A percentile compares a stretch with the other conserved stretches of the same genome.
Conservation (phyloP, 768 basidiomycete genomes). For the Termitomyces sp. region DNA sequence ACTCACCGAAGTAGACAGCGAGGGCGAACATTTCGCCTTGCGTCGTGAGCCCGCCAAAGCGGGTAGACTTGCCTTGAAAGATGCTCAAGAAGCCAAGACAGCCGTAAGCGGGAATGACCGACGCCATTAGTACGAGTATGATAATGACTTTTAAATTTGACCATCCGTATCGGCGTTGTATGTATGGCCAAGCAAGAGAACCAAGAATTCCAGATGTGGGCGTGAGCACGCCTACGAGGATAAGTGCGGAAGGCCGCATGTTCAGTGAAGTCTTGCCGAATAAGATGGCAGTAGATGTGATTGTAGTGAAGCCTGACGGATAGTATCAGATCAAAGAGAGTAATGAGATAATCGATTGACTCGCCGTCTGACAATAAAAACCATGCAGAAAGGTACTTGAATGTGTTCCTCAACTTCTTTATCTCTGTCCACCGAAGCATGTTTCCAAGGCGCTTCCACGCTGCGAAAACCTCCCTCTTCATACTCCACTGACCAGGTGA, state of each 20-base stretch:
- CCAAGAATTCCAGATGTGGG: slow-evolving; percentile 79
- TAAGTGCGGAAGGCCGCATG: slow-evolving; percentile 75
- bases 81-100: slow-evolving; percentile 72
- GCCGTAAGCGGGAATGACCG: slow-evolving; percentile 74
- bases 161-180: slow-evolving; percentile 66
- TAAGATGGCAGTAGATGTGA: slow-evolving; percentile 87
- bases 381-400: slow-evolving; percentile 90
- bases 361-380: slow-evolving; percentile 89
- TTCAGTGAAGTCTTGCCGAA: slow-evolving; percentile 88
- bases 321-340: background rate
- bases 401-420: slow-evolving; percentile 74
- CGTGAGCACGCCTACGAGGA: slow-evolving; percentile 77
- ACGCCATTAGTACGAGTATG: slow-evolving; percentile 62
- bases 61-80: slow-evolving; percentile 37
- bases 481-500: slow-evolving; percentile 38
- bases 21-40: slow-evolving; percentile 83
- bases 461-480: slow-evolving; percentile 50
- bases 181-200: slow-evolving; percentile 73
- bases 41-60: slow-evolving; percentile 74
- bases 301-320: slow-evolving; percentile 77
- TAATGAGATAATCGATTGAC: slow-evolving; percentile 14
- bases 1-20: slow-evolving; percentile 77
- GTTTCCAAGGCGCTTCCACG: slow-evolving; percentile 72
- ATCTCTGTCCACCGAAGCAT: slow-evolving; percentile 79
- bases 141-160: slow-evolving; percentile 68